phyloP scores from a whole-genome alignment of 2,329 filamentous ascomycete species.

The Alternaria incomplexa region DNA sequence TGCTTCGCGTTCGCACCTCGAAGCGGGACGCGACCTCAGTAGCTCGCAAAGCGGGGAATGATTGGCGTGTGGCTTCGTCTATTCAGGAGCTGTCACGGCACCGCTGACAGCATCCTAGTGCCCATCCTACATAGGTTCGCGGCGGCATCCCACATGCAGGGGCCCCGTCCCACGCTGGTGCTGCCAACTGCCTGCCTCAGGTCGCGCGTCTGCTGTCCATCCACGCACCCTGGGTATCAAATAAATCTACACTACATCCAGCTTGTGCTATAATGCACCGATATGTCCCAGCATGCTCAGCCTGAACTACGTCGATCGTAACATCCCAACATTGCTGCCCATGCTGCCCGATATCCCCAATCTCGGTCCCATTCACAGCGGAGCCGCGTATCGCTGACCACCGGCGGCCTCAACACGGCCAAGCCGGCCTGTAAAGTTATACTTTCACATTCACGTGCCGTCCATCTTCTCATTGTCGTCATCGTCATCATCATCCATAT shows the following conservation, averaged over 20 bases:
- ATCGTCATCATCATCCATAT: slow-evolving; percentile 36
- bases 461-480: slow-evolving; percentile 45
- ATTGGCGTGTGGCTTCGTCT: slow-evolving; percentile 9
- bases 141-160: slow-evolving; percentile 15
- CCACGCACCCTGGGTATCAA: neutral
- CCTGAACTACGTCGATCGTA: neutral
- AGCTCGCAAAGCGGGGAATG: neutral
- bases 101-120: slow-evolving; percentile 5
- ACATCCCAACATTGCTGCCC: neutral
- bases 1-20: neutral
- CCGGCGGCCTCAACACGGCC: neutral
- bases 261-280: neutral
- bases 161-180: slow-evolving; percentile 4
- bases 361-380: neutral
- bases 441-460: slow-evolving; percentile 38
- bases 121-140: neutral
- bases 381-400: neutral
- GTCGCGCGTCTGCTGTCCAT: neutral
- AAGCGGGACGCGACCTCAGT: neutral
- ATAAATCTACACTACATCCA: slow-evolving; percentile 1
- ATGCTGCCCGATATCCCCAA: neutral
- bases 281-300: neutral
- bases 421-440: neutral
- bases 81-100: slow-evolving; percentile 7
- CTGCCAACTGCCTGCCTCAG: neutral